A percentile compares a stretch with the other conserved stretches of the same genome.
These are phyloP conservation scores for Hyaloperonospora arabidopsidis DNA, from an alignment of 352 stramenopile genomes.

Conservation along the genomic window DNA sequence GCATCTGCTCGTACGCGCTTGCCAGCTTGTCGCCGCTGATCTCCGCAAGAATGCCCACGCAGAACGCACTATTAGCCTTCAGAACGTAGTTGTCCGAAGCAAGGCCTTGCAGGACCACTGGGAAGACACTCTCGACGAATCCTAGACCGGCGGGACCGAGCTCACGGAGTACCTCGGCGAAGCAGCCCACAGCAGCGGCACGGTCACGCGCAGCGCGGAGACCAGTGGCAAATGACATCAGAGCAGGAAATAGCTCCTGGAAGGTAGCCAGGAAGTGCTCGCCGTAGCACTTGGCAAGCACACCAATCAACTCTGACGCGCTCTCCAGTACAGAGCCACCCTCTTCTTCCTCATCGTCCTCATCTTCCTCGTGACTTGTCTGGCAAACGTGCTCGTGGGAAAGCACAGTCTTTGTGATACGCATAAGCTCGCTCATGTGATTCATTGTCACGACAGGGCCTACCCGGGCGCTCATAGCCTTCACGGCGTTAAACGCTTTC, in stretches of 20 bases:
- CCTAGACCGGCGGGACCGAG: constrained; percentile 68
- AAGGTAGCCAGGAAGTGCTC: constrained; percentile 88
- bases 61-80: constrained; percentile 93
- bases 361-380: constrained; percentile 82
- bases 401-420: constrained; percentile 82
- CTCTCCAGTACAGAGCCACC: constrained; percentile 90
- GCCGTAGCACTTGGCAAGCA: constrained; percentile 91
- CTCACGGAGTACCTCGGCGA: constrained; percentile 92
- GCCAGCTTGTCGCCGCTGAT: constrained; percentile 63
- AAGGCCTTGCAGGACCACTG: constrained; percentile 85
- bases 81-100: constrained; percentile 89
- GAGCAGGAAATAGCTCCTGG: constrained; percentile 83
- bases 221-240: constrained; percentile 88
- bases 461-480: constrained; percentile 91
- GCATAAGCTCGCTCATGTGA: constrained; percentile 82
- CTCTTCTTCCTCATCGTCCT: constrained; percentile 89
- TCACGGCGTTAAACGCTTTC: constrained; percentile 93
- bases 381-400: constrained; percentile 88
- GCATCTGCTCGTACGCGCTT: constrained; percentile 85
- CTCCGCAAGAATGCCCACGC: constrained; percentile 88
- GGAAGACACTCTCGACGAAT: constrained; percentile 87
- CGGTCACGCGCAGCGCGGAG: constrained; percentile 87
- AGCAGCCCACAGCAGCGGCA: constrained; percentile 91
- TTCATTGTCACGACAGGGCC: constrained; percentile 87
- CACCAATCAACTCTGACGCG: constrained; percentile 90